Percentiles rank a stretch among this genome's conserved stretches.
Evolutionary conservation across 1,284 basidiomycete species (phyloP).

Genomic region (Boletus holoroseus): DNA sequence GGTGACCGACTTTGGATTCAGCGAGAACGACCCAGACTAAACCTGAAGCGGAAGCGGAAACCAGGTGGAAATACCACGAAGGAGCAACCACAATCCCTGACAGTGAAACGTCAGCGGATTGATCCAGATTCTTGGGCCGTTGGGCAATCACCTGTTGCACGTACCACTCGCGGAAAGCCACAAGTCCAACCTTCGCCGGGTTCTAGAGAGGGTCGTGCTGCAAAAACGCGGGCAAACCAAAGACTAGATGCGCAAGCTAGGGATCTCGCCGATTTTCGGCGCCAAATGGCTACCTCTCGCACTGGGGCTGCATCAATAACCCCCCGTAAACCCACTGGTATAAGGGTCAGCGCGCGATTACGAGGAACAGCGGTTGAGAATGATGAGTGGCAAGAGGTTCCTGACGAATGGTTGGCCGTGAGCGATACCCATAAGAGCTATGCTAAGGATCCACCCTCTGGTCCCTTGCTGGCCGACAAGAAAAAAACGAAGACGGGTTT

Average conservation of each 20-base stretch:
- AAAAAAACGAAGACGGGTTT: slow-evolving; percentile 44
- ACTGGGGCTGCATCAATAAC: slow-evolving; percentile 11
- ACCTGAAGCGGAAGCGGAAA: slow-evolving; percentile 55
- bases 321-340: slow-evolving; percentile 44
- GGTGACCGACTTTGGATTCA: slow-evolving; percentile 87
- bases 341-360: slow-evolving; percentile 61
- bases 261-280: slow-evolving; percentile 57
- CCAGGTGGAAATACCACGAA: slow-evolving; percentile 17
- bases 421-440: slow-evolving; percentile 14
- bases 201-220: slow-evolving; percentile 48
- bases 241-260: slow-evolving; percentile 64
- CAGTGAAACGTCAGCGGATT: slow-evolving; percentile 25
- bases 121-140: background rate
- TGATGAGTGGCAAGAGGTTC: slow-evolving; percentile 73
- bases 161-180: slow-evolving; percentile 14
- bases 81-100: slow-evolving; percentile 17
- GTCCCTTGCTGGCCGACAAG: slow-evolving; percentile 6
- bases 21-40: slow-evolving; percentile 53
- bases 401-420: slow-evolving; percentile 64
- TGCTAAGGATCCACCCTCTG: slow-evolving; percentile 14
- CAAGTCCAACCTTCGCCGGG: slow-evolving; percentile 18
- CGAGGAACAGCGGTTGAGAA: slow-evolving; percentile 46
- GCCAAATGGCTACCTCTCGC: slow-evolving; percentile 37
- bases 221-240: slow-evolving; percentile 65
- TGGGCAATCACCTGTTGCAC: slow-evolving; percentile 15